Evolutionary conservation across 305 asterid genomes (phyloP), one percentile per base, ranked within the genome.

Genomic region (Nicotiana rustica): DNA sequence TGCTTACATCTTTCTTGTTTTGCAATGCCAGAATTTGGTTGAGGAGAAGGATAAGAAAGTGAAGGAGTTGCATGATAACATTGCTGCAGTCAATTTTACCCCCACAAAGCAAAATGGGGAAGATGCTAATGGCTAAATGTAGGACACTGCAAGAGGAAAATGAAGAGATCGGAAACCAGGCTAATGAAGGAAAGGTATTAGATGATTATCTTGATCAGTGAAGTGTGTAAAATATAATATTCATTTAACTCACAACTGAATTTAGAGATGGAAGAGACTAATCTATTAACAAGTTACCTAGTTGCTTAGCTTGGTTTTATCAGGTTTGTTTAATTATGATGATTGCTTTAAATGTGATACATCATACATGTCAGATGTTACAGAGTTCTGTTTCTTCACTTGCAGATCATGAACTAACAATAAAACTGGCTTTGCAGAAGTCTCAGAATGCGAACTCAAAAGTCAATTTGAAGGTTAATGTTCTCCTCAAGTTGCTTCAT

Each of bases 41-140:
- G 98, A 93, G 84, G 99, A 96, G 93, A 96, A 96, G 91, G 99
- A 96, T 85, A 91, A 91, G 86, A 96, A 93, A 89, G 92, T 96
- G 52, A 96, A 91, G 73, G 98, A 96, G 92, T 88, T 96, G 94
- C 93, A 91, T 79, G 99, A 96, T 83, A 91, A 94, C 87, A 88
- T 94, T 79, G 94, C 93, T 83, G 98, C 97, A 6, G 98, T 96
- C 81, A 91, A 92, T 88, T 96, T 96, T 91, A 96, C 98, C 83
- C 93, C 98, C 31, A 57, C 97, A 93, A 83, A 96, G 99, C 90
- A 94, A 94, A 88, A 94, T 94, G 98, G 99, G 99, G 77, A 94
- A 92, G 92, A 89, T 91, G 98, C 82, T 96, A 83, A 94, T 94
- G 99, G 97, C 97, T 65, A 96, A 96, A 86, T 96, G 99, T 89